Percentiles rank a stretch among this genome's conserved stretches.
Conservation (phyloP, 441 rosid genomes). For the Pelargonium exstipulatum region DNA sequence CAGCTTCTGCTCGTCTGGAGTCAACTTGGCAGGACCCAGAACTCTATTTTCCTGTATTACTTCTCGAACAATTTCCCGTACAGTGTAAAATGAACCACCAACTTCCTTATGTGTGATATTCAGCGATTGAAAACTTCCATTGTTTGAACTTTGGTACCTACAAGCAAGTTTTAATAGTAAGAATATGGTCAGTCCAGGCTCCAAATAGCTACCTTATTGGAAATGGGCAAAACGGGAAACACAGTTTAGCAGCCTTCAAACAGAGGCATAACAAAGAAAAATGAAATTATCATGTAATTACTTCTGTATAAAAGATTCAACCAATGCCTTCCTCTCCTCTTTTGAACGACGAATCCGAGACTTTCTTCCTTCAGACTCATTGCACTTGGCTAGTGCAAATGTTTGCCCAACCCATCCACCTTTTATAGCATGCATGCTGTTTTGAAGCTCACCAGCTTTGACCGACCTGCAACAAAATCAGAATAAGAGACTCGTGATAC, state of each 20-base stretch:
- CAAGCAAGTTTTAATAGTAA: conserved; percentile 13
- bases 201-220: background rate
- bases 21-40: conserved; percentile 65
- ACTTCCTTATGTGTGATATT: conserved; percentile 89
- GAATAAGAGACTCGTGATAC: conserved; percentile 15
- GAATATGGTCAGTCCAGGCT: too few relatives aligned
- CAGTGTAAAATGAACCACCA: conserved; percentile 91
- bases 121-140: conserved; percentile 83
- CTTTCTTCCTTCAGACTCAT: conserved; percentile 67
- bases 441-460: conserved; percentile 21
- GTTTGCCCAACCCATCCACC: conserved; percentile 64
- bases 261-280: background rate
- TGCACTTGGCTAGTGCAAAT: conserved; percentile 64
- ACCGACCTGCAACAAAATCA: conserved; percentile 23
- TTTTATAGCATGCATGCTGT: conserved; percentile 63
- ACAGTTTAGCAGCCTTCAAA: background rate
- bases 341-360: conserved; percentile 78
- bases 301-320: conserved; percentile 73
- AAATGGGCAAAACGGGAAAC: background rate
- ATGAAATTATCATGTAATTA: conserved; percentile 27
- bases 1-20: conserved; percentile 23
- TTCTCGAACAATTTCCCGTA: conserved; percentile 90
- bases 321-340: conserved; percentile 81
- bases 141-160: conserved; percentile 69
- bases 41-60: conserved; percentile 92